phyloP scores from a whole-genome alignment of 805 yeast genomes.

The Candida xyloterini region DNA sequence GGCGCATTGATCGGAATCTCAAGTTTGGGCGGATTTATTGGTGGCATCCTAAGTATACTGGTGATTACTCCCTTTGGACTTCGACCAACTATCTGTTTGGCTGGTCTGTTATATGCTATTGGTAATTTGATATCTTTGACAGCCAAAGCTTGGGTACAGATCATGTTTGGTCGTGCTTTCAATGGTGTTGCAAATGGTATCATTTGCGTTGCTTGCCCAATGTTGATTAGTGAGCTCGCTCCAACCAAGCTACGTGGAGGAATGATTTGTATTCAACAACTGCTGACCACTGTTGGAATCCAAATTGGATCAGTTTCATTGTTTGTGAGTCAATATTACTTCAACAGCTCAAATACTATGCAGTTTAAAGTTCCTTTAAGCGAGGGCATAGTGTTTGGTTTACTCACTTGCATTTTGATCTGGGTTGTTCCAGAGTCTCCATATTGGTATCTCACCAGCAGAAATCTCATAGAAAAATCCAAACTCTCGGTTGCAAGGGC shows the following conservation, averaged over 20 bases:
- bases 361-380: slow-evolving; percentile 27
- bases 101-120: slow-evolving; percentile 20
- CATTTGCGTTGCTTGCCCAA: slow-evolving; percentile 33
- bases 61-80: slow-evolving; percentile 29
- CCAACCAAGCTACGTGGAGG: slow-evolving; percentile 32
- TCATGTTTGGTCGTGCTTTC: slow-evolving; percentile 28
- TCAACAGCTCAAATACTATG: slow-evolving; percentile 5
- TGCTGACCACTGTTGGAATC: slow-evolving; percentile 35
- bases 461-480: slow-evolving; percentile 15
- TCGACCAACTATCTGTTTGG: slow-evolving; percentile 21
- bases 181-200: slow-evolving; percentile 34
- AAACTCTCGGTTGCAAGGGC: slow-evolving; percentile 21
- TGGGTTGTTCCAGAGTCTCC: slow-evolving; percentile 37
- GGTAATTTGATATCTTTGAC: slow-evolving; percentile 23
- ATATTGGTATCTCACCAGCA: slow-evolving; percentile 24
- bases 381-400: slow-evolving; percentile 19
- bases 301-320: slow-evolving; percentile 30
- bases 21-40: slow-evolving; percentile 32
- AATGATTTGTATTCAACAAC: slow-evolving; percentile 32
- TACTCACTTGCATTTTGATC: slow-evolving; percentile 17
- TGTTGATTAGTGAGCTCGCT: slow-evolving; percentile 36
- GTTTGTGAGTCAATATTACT: slow-evolving; percentile 13
- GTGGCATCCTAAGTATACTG: slow-evolving; percentile 29
- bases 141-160: slow-evolving; percentile 23
- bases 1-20: slow-evolving; percentile 32